Conservation (phyloP, 78 protist genomes). For the Isochrysis galbana region DNA sequence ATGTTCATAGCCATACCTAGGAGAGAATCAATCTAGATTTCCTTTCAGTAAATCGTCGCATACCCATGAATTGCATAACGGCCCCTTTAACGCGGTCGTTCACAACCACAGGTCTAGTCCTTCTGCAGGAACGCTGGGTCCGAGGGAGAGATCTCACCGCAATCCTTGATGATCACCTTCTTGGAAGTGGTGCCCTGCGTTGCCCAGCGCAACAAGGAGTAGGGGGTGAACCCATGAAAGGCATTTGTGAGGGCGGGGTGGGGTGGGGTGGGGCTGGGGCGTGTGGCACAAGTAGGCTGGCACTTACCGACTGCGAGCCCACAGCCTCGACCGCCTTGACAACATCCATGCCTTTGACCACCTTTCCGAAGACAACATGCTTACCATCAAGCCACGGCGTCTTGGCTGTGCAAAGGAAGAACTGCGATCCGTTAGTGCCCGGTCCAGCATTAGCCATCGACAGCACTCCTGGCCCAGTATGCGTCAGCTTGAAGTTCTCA, state of each 20-base stretch:
- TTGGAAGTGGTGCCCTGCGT: constrained; percentile 57
- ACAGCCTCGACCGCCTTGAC: constrained; percentile 4
- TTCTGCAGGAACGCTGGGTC: neutral
- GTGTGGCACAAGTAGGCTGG: neutral
- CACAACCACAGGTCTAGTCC: no score
- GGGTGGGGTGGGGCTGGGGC: neutral
- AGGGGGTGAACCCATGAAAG: neutral
- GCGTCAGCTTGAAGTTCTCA: constrained; percentile 64
- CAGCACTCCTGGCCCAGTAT: constrained; percentile 48
- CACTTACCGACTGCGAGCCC: constrained; percentile 40
- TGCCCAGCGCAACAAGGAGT: neutral
- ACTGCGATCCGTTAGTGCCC: constrained; percentile 84
- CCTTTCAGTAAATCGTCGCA: no score
- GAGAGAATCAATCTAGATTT: no score
- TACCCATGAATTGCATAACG: no score
- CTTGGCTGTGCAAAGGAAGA: constrained; percentile 72
- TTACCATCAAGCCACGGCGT: constrained; percentile 56
- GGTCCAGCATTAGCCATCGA: constrained; percentile 74
- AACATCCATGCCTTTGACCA: constrained; percentile 61
- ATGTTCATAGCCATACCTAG: no score
- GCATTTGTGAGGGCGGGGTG: neutral
- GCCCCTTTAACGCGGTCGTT: no score
- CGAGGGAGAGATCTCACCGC: constrained; percentile 46
- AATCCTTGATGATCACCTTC: constrained; percentile 46
- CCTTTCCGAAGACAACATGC: constrained; percentile 83